These are phyloP conservation scores for Paramecium biaurelia DNA, from an alignment of 73 alveolate genomes.

Conservation along the genomic window DNA sequence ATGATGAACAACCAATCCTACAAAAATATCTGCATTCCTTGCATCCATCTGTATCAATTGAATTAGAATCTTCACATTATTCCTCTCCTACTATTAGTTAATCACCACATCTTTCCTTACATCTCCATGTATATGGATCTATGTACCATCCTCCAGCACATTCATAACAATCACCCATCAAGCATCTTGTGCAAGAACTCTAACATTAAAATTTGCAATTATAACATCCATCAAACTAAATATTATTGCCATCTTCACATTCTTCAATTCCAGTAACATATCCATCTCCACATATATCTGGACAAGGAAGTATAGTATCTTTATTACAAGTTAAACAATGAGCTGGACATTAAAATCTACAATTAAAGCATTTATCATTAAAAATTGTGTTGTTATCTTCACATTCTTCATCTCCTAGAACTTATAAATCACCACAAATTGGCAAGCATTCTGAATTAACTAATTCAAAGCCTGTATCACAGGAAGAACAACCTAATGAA, in stretches of 20 bases:
- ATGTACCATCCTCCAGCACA: not conserved
- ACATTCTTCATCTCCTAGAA: not conserved
- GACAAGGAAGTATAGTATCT: not conserved
- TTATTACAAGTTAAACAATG: too few relatives aligned
- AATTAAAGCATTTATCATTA: not conserved
- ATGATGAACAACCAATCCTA: not conserved
- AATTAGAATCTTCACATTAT: not conserved
- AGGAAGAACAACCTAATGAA: not conserved
- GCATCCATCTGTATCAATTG: slow-evolving; percentile 16
- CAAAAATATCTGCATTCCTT: not conserved
- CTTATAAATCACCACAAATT: not conserved
- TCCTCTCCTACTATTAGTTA: not conserved
- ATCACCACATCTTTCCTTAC: slow-evolving; percentile 2
- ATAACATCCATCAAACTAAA: not conserved
- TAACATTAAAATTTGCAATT: not conserved
- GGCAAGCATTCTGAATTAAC: not conserved
- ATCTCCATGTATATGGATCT: not conserved
- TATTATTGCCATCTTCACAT: not conserved
- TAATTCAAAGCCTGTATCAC: not conserved
- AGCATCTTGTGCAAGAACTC: not conserved
- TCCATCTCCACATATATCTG: not conserved
- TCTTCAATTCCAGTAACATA: not conserved
- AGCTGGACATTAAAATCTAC: not conserved
- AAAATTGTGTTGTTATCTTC: not conserved
- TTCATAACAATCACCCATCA: not conserved